phyloP scores from a whole-genome alignment of 805 yeast genomes.

The Jamesozyma spencerorum region DNA sequence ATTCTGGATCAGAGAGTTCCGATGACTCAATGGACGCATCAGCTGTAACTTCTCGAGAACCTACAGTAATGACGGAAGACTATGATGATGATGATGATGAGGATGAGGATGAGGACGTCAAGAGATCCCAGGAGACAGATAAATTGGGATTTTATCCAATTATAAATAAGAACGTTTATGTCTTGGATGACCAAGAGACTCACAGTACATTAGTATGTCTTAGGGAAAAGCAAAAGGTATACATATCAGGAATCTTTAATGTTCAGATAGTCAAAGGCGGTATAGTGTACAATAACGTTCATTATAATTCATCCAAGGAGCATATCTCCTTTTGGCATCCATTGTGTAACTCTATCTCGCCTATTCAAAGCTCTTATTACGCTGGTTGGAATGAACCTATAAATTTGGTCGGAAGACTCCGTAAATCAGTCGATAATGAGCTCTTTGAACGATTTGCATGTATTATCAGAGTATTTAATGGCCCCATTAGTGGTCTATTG shows the following conservation, averaged over 20 bases:
- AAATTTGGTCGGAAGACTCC: conserved; percentile 7
- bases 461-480: conserved; percentile 15
- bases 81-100: conserved; percentile 9
- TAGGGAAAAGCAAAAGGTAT: conserved; percentile 17
- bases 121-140: neutral
- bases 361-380: conserved; percentile 22
- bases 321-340: conserved; percentile 24
- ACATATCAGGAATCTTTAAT: conserved; percentile 22
- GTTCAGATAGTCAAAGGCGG: conserved; percentile 28
- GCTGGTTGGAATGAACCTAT: conserved; percentile 28
- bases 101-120: conserved; percentile 5
- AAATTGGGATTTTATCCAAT: conserved; percentile 2
- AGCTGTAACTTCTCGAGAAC: conserved; percentile 9
- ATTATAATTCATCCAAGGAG: conserved; percentile 23
- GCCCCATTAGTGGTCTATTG: conserved; percentile 9
- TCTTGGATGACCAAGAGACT: conserved; percentile 6
- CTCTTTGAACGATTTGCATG: conserved; percentile 17
- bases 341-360: conserved; percentile 21
- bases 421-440: conserved; percentile 3
- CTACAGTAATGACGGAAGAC: conserved; percentile 10
- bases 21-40: conserved; percentile 5
- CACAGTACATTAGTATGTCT: conserved; percentile 15
- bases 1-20: conserved; percentile 5
- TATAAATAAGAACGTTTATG: conserved; percentile 11
- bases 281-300: conserved; percentile 23